Evolutionary conservation across 768 basidiomycete genomes (phyloP).

Genomic region (Phanerochaete sordida): DNA sequence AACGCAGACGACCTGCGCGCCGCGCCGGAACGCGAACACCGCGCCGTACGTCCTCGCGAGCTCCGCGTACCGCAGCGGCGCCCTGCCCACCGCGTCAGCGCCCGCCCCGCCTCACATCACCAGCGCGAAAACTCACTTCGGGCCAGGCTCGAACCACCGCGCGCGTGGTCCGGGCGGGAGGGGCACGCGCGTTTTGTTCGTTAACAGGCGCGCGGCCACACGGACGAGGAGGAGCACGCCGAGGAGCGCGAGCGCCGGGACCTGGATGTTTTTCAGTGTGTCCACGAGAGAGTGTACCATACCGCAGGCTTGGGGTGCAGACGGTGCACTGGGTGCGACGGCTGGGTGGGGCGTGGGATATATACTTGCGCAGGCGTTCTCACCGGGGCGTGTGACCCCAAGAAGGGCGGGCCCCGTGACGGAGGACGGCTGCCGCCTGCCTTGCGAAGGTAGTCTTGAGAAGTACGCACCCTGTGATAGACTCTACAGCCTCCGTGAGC

Average conservation of each 20-base stretch:
- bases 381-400: background rate
- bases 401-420: background rate
- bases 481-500: background rate
- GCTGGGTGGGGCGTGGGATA: background rate
- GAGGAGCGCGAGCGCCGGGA: background rate
- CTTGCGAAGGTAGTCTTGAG: background rate
- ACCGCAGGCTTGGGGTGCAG: background rate
- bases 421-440: background rate
- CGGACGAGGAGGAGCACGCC: background rate
- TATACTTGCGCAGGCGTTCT: background rate
- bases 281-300: background rate
- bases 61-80: slow-evolving; percentile 3
- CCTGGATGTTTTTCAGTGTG: background rate
- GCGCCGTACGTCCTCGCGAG: slow-evolving; percentile 9
- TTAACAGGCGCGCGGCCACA: background rate
- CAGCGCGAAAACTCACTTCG: background rate
- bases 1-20: background rate
- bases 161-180: slow-evolving; percentile 2
- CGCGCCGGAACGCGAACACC: slow-evolving; percentile 9
- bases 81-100: background rate
- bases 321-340: background rate
- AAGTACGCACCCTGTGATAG: background rate
- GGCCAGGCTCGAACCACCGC: slow-evolving; percentile 3
- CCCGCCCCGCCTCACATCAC: background rate
- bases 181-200: background rate